A percentile compares a stretch with the other conserved stretches of the same genome.
Conservation (phyloP, 2,329 filamentous ascomycete species). For the Blastomyces gilchristii region DNA sequence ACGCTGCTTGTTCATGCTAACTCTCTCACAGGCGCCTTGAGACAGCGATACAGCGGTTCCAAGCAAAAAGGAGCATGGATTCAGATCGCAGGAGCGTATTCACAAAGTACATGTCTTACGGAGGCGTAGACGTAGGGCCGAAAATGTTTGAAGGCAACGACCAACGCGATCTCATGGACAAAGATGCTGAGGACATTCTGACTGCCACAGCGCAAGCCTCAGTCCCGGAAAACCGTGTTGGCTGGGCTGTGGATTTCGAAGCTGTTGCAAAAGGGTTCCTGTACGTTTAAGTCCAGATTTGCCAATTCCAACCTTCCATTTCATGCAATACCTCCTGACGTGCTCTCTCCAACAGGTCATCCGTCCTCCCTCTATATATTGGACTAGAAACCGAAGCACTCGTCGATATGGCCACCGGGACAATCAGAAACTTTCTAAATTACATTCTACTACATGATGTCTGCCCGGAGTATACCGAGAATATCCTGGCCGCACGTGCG, state of each 20-base stretch:
- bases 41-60: constrained; percentile 72
- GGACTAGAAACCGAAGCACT: constrained; percentile 44
- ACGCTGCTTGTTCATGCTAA: not conserved
- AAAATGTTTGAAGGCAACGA: constrained; percentile 56
- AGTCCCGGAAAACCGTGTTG: constrained; percentile 45
- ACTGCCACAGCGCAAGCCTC: constrained; percentile 46
- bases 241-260: constrained; percentile 72
- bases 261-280: constrained; percentile 69
- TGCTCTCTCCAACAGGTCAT: constrained; percentile 35
- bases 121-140: constrained; percentile 58
- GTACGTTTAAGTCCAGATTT: constrained; percentile 37
- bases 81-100: constrained; percentile 55
- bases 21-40: constrained; percentile 59
- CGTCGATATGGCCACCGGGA: constrained; percentile 52
- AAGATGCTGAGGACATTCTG: constrained; percentile 55
- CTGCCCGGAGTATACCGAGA: constrained; percentile 64
- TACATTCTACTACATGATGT: constrained; percentile 79
- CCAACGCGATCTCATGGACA: constrained; percentile 50
- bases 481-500: constrained; percentile 55
- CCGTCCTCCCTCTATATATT: constrained; percentile 47
- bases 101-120: constrained; percentile 68
- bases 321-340: not conserved
- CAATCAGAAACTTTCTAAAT: constrained; percentile 77
- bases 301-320: not conserved
- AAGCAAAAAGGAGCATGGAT: constrained; percentile 63